phyloP scores from a whole-genome alignment of 768 basidiomycete genomes.

The Boletus barrowsii region DNA sequence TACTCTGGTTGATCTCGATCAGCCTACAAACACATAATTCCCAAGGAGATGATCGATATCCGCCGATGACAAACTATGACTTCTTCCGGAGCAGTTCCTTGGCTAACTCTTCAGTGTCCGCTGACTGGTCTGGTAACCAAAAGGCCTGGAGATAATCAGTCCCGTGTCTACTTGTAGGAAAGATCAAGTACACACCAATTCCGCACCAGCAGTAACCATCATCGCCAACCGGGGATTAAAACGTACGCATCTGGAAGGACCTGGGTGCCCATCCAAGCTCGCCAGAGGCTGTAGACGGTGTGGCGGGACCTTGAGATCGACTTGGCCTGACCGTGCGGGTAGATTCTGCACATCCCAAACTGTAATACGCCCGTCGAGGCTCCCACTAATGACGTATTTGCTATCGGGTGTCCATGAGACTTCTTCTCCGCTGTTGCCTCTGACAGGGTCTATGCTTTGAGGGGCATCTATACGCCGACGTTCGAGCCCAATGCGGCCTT shows the following conservation, averaged over 20 bases:
- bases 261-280: constrained; percentile 74
- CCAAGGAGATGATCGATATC: background rate
- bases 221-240: constrained; percentile 90
- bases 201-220: constrained; percentile 81
- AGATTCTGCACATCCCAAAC: constrained; percentile 84
- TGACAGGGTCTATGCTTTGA: constrained; percentile 61
- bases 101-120: constrained; percentile 67
- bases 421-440: constrained; percentile 90
- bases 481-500: constrained; percentile 83
- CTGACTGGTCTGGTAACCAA: constrained; percentile 66
- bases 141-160: constrained; percentile 46
- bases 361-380: constrained; percentile 77
- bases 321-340: constrained; percentile 46
- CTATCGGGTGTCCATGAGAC: constrained; percentile 94
- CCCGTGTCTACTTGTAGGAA: background rate
- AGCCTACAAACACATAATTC: background rate
- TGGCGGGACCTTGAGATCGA: constrained; percentile 55
- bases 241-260: constrained; percentile 78
- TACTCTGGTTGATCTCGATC: background rate
- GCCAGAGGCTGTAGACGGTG: constrained; percentile 47
- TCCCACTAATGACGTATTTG: constrained; percentile 83
- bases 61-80: constrained; percentile 4
- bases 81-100: constrained; percentile 65
- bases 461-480: constrained; percentile 49
- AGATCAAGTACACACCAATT: constrained; percentile 57